Conservation (phyloP, 2,329 filamentous ascomycete species). For the Sordariomycetes sp. region DNA sequence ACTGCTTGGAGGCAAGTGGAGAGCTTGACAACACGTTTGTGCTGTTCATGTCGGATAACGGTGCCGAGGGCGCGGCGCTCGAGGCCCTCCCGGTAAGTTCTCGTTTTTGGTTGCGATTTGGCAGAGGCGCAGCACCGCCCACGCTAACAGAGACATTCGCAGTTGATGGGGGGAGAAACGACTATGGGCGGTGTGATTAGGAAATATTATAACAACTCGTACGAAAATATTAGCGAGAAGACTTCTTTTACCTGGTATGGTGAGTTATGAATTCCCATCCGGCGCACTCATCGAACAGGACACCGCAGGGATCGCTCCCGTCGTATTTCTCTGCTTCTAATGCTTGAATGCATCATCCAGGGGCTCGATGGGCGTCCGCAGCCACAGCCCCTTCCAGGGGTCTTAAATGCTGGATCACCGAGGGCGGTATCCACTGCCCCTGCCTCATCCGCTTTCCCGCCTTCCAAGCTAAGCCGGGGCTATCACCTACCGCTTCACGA, state of each 20-base stretch:
- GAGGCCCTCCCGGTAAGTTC: constrained; percentile 23
- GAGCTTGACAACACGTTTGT: constrained; percentile 44
- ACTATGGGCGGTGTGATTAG: constrained; percentile 10
- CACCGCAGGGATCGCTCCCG: too few species aligned
- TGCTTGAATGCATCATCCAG: too few species aligned
- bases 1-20: constrained; percentile 31
- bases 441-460: neutral
- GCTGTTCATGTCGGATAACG: constrained; percentile 43
- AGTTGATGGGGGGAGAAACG: constrained; percentile 9
- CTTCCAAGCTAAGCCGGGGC: neutral
- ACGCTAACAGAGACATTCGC: constrained; percentile 8
- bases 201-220: constrained; percentile 38
- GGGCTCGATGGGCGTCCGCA: constrained; percentile 35
- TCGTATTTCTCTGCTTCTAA: too few species aligned
- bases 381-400: constrained; percentile 36
- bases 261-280: too few species aligned
- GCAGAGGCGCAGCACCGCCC: too few species aligned
- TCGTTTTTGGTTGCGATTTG: too few species aligned
- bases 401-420: constrained; percentile 23
- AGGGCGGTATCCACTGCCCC: neutral
- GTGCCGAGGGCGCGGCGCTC: constrained; percentile 39
- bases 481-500: constrained; percentile 14
- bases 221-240: constrained; percentile 23
- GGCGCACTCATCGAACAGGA: too few species aligned
- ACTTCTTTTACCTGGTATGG: constrained; percentile 40